Conservation (phyloP, 2,329 filamentous ascomycete species). For the Aspergillus jensenii region DNA sequence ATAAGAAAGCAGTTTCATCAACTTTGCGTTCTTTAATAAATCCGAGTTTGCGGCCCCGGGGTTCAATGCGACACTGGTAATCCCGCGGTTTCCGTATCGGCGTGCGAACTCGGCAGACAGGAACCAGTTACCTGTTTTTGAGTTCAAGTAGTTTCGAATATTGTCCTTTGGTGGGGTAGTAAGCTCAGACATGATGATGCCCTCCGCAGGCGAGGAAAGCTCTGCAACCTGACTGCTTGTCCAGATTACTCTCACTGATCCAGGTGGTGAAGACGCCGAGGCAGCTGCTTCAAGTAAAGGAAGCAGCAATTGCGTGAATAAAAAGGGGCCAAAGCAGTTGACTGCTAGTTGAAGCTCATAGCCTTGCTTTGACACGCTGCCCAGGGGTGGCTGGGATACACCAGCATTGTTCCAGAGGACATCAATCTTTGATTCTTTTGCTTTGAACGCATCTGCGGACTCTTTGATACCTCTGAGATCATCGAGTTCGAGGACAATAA, state of each 20-base stretch:
- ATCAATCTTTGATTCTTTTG: conserved; percentile 38
- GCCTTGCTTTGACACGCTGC: conserved; percentile 29
- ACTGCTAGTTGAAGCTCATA: conserved; percentile 40
- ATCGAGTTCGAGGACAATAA: conserved; percentile 48
- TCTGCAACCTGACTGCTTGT: conserved; percentile 21
- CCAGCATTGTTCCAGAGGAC: conserved; percentile 45
- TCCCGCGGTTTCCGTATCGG: conserved; percentile 26
- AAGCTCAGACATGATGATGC: conserved; percentile 11
- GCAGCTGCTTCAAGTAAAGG: conserved; percentile 36
- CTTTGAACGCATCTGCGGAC: conserved; percentile 34
- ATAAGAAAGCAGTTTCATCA: conserved; percentile 6
- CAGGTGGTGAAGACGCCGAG: conserved; percentile 3
- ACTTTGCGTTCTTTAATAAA: conserved; percentile 1
- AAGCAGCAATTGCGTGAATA: conserved; percentile 41
- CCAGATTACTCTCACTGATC: conserved; percentile 40
- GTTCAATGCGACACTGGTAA: conserved; percentile 31
- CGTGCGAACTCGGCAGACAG: conserved; percentile 30
- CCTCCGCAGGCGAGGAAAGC: conserved; percentile 12
- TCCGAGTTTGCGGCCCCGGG: conserved; percentile 9
- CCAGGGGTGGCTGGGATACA: conserved; percentile 35
- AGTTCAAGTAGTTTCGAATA: conserved; percentile 34
- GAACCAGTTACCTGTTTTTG: conserved; percentile 33
- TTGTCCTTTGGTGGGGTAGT: conserved; percentile 3
- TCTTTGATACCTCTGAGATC: conserved; percentile 15
- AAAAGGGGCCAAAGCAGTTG: conserved; percentile 42